These are phyloP conservation scores for Daldinia concentrica DNA, from an alignment of 495 filamentous ascomycete species.

Conservation along the genomic window DNA sequence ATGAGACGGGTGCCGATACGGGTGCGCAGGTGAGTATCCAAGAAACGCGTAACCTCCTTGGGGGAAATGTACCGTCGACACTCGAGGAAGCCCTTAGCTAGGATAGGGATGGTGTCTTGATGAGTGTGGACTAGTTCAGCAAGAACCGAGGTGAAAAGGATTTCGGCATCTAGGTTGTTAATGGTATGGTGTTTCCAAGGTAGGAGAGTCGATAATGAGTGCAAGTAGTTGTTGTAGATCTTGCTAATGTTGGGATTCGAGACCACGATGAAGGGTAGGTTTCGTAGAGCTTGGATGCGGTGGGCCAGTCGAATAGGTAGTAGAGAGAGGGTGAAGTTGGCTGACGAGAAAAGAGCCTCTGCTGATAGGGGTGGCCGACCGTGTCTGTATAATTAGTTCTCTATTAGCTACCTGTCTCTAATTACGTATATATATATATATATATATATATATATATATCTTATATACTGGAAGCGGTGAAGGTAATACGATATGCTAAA, in stretches of 20 bases:
- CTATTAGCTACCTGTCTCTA: slow-evolving; percentile 12
- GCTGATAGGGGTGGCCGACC: slow-evolving; percentile 88
- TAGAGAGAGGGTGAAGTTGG: slow-evolving; percentile 93
- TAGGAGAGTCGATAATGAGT: slow-evolving; percentile 87
- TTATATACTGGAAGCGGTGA: slow-evolving; percentile 16
- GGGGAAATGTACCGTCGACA: slow-evolving; percentile 86
- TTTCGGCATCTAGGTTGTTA: slow-evolving; percentile 85
- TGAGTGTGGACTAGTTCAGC: slow-evolving; percentile 94
- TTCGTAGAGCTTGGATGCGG: slow-evolving; percentile 88
- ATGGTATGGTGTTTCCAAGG: slow-evolving; percentile 80
- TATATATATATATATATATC: slow-evolving; percentile 1
- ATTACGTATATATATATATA: neutral
- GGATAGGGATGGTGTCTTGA: slow-evolving; percentile 89
- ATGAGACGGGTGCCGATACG: slow-evolving; percentile 94
- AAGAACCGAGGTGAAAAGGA: slow-evolving; percentile 87
- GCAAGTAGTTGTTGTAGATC: slow-evolving; percentile 95
- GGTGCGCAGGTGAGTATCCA: slow-evolving; percentile 93
- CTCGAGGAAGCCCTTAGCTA: slow-evolving; percentile 91
- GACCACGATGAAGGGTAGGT: slow-evolving; percentile 96
- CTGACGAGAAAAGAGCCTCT: slow-evolving; percentile 81
- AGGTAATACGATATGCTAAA: neutral
- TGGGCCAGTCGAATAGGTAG: slow-evolving; percentile 94
- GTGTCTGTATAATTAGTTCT: slow-evolving; percentile 62
- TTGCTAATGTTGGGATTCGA: slow-evolving; percentile 90
- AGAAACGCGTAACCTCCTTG: slow-evolving; percentile 82